Percentiles rank a stretch among this genome's conserved stretches.
phyloP scores from a whole-genome alignment of 345 rosid genomes.

The Geranium rotundifolium region DNA sequence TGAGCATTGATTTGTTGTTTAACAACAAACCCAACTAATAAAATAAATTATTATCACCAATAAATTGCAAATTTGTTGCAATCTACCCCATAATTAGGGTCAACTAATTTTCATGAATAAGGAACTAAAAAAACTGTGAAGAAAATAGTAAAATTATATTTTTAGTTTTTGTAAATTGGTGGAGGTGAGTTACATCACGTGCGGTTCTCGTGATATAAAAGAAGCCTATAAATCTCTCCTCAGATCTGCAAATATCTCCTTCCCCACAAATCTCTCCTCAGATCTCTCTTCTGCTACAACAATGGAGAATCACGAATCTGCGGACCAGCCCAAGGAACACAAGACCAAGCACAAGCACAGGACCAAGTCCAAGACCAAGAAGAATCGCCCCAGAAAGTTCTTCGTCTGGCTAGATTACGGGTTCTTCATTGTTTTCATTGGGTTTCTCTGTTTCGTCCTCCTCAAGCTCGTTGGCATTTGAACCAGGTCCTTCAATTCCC shows the following conservation, averaged over 20 bases:
- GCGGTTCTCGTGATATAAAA: not conserved
- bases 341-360: not conserved
- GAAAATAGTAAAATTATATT: too few species aligned
- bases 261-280: not conserved
- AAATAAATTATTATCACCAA: too few species aligned
- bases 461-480: not conserved
- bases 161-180: not conserved
- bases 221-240: not conserved
- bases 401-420: not conserved
- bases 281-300: not conserved
- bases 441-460: not conserved
- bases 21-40: too few species aligned
- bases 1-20: too few species aligned
- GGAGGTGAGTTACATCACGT: not conserved
- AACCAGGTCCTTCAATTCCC: not conserved
- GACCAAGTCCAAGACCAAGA: not conserved
- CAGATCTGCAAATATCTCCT: not conserved
- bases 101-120: too few species aligned
- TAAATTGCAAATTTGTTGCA: too few species aligned
- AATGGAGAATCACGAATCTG: not conserved
- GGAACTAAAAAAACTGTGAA: too few species aligned
- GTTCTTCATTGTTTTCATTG: not conserved
- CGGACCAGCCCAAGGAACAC: not conserved
- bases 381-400: not conserved
- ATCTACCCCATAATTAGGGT: too few species aligned